Base-by-base conservation (phyloP, 2,329 filamentous ascomycete genomes). In the Monosporascus sp. region DNA sequence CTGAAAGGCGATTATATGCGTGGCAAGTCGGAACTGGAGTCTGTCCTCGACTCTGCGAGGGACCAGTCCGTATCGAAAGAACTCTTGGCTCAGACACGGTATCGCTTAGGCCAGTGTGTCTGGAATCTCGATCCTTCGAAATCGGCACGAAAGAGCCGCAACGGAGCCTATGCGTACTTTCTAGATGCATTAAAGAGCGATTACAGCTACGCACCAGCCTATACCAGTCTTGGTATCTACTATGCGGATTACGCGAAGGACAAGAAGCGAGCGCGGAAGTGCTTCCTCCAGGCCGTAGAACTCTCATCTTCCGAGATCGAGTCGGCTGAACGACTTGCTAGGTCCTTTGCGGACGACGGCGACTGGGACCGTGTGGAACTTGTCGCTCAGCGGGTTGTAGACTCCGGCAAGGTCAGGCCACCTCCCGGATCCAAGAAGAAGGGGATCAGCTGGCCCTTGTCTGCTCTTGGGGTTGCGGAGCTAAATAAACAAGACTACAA, bases 311-410 rank as follows among this genome's bases (percentile, higher is more conserved):
- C 89, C 0, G 94, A 99, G 66, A 82, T 96, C 1, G 79, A 87
- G 60, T 90, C 94, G 37, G 94, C 94, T 0, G 90, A 97, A 69
- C 83, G 90, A 27, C 80, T 99, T 17, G 92, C 94, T 2, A 82
- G 83, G 54, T 85, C 85, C 0, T 99, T 97, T 68, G 93, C 95
- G 0, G 85, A 96, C 51, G 86, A 91, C 59, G 85, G 89, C 38
- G 94, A 99, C 64, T 99, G 94, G 94, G 94, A 97, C 60, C 84
- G 95, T 49, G 95, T 99, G 7, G 94, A 97, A 72, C 83, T 95
- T 20, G 86, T 99, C 34, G 88, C 94, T 1, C 89, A 92, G 67
- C 84, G 95, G 49, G 89, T 97, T 1, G 86, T 97, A 3, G 90
- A 97, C 57, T 97, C 93, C n/a, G 94, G 94, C 51, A 94, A 91